These are phyloP conservation scores for Coemansia sp. DNA, from an alignment of 192 early-diverging fungal species.

Conservation along the genomic window DNA sequence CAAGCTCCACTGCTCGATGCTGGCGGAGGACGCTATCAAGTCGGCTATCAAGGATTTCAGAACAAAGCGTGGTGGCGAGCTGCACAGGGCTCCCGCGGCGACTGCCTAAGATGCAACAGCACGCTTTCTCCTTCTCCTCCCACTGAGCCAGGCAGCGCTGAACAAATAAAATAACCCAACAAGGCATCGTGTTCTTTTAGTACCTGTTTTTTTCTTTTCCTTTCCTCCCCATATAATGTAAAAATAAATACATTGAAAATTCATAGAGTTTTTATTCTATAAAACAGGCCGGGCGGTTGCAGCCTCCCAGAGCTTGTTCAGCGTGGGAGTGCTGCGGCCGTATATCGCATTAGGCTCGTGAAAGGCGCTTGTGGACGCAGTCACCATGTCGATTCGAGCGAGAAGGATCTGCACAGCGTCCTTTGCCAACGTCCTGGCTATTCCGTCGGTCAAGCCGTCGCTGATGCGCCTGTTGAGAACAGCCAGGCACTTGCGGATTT, in stretches of 20 bases:
- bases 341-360: constrained; percentile 8
- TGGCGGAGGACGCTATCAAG: constrained; percentile 99
- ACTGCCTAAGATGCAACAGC: background rate
- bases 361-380: constrained; percentile 9
- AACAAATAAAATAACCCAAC: no score
- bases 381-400: constrained; percentile 31
- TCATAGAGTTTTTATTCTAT: background rate
- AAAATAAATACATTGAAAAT: background rate
- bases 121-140: no score
- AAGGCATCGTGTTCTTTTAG: no score
- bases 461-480: constrained; percentile 29
- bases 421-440: constrained; percentile 49
- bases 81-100: constrained; percentile 16
- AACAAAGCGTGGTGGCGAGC: constrained; percentile 64
- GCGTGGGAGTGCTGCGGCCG: background rate
- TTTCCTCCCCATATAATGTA: background rate
- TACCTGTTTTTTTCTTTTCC: constrained; percentile 2
- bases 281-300: background rate
- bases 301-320: background rate
- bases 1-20: constrained; percentile 98
- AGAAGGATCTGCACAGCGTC: constrained; percentile 42
- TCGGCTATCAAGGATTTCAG: constrained; percentile 97
- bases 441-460: constrained; percentile 30
- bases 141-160: no score
- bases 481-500: constrained; percentile 22